phyloP scores from a whole-genome alignment of 129 eudicot species.

The Centaurea solstitialis region DNA sequence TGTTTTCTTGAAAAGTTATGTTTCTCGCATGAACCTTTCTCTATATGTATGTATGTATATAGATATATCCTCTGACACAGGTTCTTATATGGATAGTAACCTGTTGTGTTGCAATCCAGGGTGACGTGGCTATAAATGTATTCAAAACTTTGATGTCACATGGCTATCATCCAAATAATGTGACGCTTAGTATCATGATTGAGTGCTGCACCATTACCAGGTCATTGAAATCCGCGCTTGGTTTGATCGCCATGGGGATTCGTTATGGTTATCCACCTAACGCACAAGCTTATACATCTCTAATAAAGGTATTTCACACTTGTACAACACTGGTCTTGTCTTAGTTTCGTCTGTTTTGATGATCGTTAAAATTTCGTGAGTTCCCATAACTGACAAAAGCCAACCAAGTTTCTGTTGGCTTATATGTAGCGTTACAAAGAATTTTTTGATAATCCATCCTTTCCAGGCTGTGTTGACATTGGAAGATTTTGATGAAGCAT shows the following conservation, averaged over 20 bases:
- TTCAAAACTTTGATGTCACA: slow-evolving; percentile 59
- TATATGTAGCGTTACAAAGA: too few species aligned
- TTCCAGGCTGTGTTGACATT: slow-evolving; percentile 62
- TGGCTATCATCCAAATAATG: slow-evolving; percentile 57
- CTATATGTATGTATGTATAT: too few species aligned
- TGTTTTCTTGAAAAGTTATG: too few species aligned
- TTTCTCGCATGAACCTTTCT: too few species aligned
- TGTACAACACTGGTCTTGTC: too few species aligned
- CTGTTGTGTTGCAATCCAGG: slow-evolving; percentile 39
- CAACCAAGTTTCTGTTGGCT: neutral
- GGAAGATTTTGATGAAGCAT: slow-evolving; percentile 57
- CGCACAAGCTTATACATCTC: slow-evolving; percentile 54
- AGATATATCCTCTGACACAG: neutral
- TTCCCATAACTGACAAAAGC: neutral
- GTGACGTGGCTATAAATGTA: slow-evolving; percentile 52
- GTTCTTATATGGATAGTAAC: neutral
- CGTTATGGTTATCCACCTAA: slow-evolving; percentile 59
- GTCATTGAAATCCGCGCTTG: slow-evolving; percentile 71
- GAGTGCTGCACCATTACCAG: slow-evolving; percentile 65
- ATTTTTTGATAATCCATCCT: neutral
- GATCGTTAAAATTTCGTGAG: neutral
- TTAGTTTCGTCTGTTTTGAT: too few species aligned
- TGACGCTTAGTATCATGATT: slow-evolving; percentile 75
- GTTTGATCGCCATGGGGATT: slow-evolving; percentile 65
- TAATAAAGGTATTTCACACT: slow-evolving; percentile 73